These are phyloP conservation scores for Rhizomucor pusillus DNA, from an alignment of 371 early-diverging fungal species.

Conservation along the genomic window DNA sequence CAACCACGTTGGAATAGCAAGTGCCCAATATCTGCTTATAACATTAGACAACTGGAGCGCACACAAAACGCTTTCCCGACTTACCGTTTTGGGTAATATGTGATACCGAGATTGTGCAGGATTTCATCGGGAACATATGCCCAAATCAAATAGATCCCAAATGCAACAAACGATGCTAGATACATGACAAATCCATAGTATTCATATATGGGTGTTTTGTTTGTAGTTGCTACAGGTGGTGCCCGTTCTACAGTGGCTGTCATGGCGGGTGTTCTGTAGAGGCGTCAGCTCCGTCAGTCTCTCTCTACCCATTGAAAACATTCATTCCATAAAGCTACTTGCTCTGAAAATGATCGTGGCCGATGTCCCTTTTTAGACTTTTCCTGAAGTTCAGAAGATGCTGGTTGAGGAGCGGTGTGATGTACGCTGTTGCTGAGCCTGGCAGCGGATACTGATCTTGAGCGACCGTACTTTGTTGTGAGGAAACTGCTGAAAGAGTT, in stretches of 20 bases:
- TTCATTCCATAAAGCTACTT: slow-evolving; percentile 4
- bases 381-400: not conserved
- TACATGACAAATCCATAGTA: slow-evolving; percentile 87
- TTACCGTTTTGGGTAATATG: slow-evolving; percentile 74
- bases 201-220: slow-evolving; percentile 76
- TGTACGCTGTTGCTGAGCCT: not conserved
- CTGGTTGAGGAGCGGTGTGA: not conserved
- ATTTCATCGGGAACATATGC: slow-evolving; percentile 79
- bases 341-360: slow-evolving; percentile 50
- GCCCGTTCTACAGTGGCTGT: slow-evolving; percentile 38
- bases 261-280: slow-evolving; percentile 27
- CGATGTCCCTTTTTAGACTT: slow-evolving; percentile 29
- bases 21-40: slow-evolving; percentile 75
- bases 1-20: slow-evolving; percentile 75
- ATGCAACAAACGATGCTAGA: slow-evolving; percentile 72
- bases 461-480: slow-evolving; percentile 22
- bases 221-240: slow-evolving; percentile 47
- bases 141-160: slow-evolving; percentile 76
- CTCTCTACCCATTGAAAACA: not conserved
- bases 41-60: too few relatives aligned
- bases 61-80: not conserved
- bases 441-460: not conserved
- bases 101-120: slow-evolving; percentile 70
- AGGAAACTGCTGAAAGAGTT: slow-evolving; percentile 49
- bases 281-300: not conserved